Base-by-base conservation (phyloP, 352 stramenopile genomes). In the Globisporangium apiculatum region DNA sequence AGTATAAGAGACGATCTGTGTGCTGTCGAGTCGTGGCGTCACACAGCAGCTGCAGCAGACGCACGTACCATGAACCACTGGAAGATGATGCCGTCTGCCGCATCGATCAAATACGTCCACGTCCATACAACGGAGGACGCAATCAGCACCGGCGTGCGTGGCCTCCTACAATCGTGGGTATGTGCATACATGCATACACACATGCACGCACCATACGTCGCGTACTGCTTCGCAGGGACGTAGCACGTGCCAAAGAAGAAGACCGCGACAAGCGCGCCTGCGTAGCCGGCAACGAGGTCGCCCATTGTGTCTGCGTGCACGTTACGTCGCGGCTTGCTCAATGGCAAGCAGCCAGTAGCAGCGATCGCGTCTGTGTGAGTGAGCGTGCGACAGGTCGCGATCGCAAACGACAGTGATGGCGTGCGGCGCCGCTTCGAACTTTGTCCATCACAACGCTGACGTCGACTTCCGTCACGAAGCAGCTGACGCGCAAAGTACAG, bases 171-270 rank as follows among this genome's bases (percentile, higher is more conserved):
- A 31, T 31, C 24, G 24, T 31, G 24, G 24, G 24, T 31, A 31
- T 31, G 24, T 31, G 24, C 24, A 31, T 31, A 31, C 24, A 31
- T 31, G 24, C 24, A 3, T 31, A 3, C 24, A 9, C n/a, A 9
- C 24, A 48, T 14, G 37, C 4, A 69, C 73, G 51, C 36, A 90
- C 80, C 80, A 53, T 94, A 94, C 10, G 83, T 94, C 18, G 76
- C 67, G 62, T 91, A 91, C 45, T 86, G 68, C 60, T 94, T 94
- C 24, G 83, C 75, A 2, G 83, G 83, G 57, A 94, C 83, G 75
- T 93, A 93, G 67, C 80, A 91, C 8, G 83, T 86, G 36, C 83
- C 83, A 53, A 86, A 93, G 71, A 93, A 93, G 64, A 93, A 87
- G 52, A 91, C 78, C 36, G 83, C 77, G 50, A 88, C 58, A n/a